Base-by-base conservation (phyloP, 2,329 filamentous ascomycete genomes). In the Aureobasidium sp. region DNA sequence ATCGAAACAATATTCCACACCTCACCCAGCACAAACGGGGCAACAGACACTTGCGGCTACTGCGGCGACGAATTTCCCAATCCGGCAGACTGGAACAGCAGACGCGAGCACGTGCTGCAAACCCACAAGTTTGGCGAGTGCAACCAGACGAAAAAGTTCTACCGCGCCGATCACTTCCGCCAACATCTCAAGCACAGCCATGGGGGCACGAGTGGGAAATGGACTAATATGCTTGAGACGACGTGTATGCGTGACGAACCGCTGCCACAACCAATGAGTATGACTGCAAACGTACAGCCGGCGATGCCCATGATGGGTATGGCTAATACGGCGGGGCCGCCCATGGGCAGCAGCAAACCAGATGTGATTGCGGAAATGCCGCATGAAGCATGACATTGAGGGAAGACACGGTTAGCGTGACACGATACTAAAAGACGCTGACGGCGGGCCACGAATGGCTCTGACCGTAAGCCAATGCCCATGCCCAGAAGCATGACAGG, bases 181-280 rank as follows among this genome's bases (percentile, higher is more conserved):
- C 94, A 99, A 75, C 94, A 99, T 76, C 80, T 99, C 63, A 99
- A 97, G 79, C 94, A 99, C 74, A 97, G 91, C 73, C 94, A 97
- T 76, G 90, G 90, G 40, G 94, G 94, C 39, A 93, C 91, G 0
- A 97, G 91, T 74, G 94, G 94, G 35, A 97, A 97, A 75, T 99
- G 94, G 94, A 99, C 94, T 14, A 97, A 97, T 75, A 92, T 96
- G 82, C 81, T 99, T 37, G 94, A 99, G 73, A 95, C 91, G 71
- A 91, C 92, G 5, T 99, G 94, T 77, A 96, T 97, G 90, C 86
- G 92, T 74, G 92, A 96, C 72, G 91, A 96, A 70, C 83, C 85
- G 60, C 81, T 84, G 33, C 81, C 80, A 53, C 75, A 77, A 66
- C 61, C 63, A n/a, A 65, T 65, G 62, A 14, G 22, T 1, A 58